phyloP scores from a whole-genome alignment of 2,329 filamentous ascomycete species.

The Fusarium sp. region DNA sequence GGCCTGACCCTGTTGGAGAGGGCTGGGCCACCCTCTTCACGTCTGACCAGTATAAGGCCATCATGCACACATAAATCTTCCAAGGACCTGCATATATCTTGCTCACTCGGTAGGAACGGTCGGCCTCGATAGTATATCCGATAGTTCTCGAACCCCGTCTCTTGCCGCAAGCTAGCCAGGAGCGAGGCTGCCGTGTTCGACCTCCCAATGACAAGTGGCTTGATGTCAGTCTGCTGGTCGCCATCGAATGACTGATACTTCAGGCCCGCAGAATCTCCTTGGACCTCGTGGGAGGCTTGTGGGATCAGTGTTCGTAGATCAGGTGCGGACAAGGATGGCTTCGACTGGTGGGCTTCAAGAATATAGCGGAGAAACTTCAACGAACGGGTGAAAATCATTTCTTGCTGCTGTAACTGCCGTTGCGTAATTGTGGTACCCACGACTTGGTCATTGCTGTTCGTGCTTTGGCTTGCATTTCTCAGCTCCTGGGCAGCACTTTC shows the following conservation, averaged over 20 bases:
- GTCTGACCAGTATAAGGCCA: conserved; percentile 73
- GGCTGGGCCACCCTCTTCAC: conserved; percentile 58
- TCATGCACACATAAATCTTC: conserved; percentile 73
- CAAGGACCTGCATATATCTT: conserved; percentile 68
- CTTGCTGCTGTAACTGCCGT: conserved; percentile 57
- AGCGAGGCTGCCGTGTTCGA: conserved; percentile 77
- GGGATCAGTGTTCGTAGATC: conserved; percentile 64
- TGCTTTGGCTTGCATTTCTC: conserved; percentile 57
- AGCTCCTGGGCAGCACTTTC: conserved; percentile 67
- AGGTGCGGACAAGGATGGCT: conserved; percentile 67
- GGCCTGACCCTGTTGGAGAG: conserved; percentile 57
- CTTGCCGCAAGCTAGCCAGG: conserved; percentile 70
- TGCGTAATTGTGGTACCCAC: conserved; percentile 63
- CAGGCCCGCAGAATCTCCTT: conserved; percentile 72
- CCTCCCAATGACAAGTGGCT: conserved; percentile 71
- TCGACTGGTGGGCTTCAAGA: conserved; percentile 70
- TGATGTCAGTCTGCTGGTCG: conserved; percentile 66
- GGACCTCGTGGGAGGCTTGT: conserved; percentile 60
- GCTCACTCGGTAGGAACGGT: conserved; percentile 68
- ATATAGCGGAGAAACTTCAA: conserved; percentile 75
- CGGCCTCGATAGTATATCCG: conserved; percentile 76
- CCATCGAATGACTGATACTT: conserved; percentile 80
- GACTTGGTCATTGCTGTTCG: conserved; percentile 58
- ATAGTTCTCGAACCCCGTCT: conserved; percentile 80
- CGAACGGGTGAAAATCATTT: conserved; percentile 73